phyloP scores from a whole-genome alignment of 352 stramenopile species.

The Phytopythium montanum region DNA sequence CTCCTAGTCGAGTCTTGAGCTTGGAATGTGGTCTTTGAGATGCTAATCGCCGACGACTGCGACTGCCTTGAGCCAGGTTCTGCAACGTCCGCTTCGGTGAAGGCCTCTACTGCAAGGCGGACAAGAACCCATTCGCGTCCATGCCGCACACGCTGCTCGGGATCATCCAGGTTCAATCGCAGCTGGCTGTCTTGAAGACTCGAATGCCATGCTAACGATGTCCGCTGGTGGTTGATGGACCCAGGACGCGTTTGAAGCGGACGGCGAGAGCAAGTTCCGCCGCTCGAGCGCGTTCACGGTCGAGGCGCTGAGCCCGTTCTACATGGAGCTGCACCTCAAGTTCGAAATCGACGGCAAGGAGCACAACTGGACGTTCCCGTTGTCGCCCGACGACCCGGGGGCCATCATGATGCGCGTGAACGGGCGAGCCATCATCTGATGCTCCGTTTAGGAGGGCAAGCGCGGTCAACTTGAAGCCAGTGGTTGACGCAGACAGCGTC shows the following conservation, averaged over 20 bases:
- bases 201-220: not conserved
- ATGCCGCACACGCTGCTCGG: slow-evolving; percentile 5
- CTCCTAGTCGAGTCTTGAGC: not conserved
- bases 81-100: slow-evolving; percentile 5
- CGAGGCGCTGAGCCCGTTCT: not conserved
- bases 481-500: not conserved
- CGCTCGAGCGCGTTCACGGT: not conserved
- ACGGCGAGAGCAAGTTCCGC: not conserved
- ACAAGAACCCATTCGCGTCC: slow-evolving; percentile 2
- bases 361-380: not conserved
- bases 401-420: slow-evolving; percentile 2
- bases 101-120: not conserved
- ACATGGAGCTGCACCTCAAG: slow-evolving; percentile 4
- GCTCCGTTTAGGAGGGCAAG: not conserved
- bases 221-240: not conserved
- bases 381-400: slow-evolving; percentile 3
- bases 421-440: not conserved
- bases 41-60: not conserved
- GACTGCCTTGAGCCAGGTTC: slow-evolving; percentile 1
- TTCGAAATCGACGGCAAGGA: not conserved
- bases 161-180: not conserved
- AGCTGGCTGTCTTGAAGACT: not conserved
- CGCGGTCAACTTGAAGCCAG: not conserved
- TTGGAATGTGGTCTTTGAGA: not conserved
- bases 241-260: slow-evolving; percentile 5